Evolutionary conservation across 2,329 filamentous ascomycete species (phyloP), one percentile per base, ranked within the genome.

Genomic region (Helotiales sp.): DNA sequence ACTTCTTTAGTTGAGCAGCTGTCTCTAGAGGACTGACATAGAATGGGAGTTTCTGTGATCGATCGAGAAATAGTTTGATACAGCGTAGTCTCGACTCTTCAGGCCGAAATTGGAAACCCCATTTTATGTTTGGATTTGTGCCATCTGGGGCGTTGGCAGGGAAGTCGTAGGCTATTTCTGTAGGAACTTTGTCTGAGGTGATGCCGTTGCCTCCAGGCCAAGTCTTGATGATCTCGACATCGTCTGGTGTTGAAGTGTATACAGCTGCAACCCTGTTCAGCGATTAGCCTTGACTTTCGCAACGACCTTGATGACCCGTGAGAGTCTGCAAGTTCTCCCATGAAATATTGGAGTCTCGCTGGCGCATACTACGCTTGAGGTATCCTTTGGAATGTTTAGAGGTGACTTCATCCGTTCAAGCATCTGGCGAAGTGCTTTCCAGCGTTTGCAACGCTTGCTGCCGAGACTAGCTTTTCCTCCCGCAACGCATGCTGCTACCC

Each of bases 161-260:
- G 30, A 76, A 72, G 58, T 81, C 79, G 63, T 88, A 87, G 54
- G 77, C 74, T 56, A 93, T 87, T 72, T 93, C 89, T 13, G 89
- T 91, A 1, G 90, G 89, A 1, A 93, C 89, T 77, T 93, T 93
- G 77, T 93, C 89, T 33, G 88, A 91, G n/a, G 90, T 92, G 74
- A 93, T 91, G 67, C 89, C 89, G 69, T 93, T 92, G 27, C 88
- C 88, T 25, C 90, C 90, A 0, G 90, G 89, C 90, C 90, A 93
- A 13, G 84, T 88, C 76, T 91, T 92, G 76, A 93, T 91, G 67
- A 92, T 90, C 70, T 92, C 88, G 57, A 93, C 79, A 71, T 92
- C 89, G 71, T 93, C 89, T 12, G 89, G 89, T 1, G 85, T 90
- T 3, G 85, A 87, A 13, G 86, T 89, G 67, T 91, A 90, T 3